Evolutionary conservation across 805 yeast species (phyloP), one percentile per base, ranked within the genome.

Genomic region (Nakazawaea populi): DNA sequence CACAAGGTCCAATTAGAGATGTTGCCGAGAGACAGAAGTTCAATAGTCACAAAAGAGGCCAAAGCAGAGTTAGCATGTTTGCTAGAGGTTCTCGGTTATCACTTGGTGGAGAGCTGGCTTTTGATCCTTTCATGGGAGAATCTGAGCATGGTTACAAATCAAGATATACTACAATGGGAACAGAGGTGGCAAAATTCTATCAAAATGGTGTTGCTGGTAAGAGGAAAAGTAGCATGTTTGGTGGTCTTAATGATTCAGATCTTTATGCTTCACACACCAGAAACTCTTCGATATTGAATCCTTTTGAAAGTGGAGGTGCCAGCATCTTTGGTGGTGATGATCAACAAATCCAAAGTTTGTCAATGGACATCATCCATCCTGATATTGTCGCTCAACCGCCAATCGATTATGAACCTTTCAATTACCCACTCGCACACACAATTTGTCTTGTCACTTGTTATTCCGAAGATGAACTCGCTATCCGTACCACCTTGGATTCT

Each of bases 371-470:
- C 14, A 76, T 86, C 52, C 88, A 83, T 58, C 87, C 90, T 9
- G 87, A 87, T 60, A 87, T 82, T 31, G 87, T 91, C 12, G 88
- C 96, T 1, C 98, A 92, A 64, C 97, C 98, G 0, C 96, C 96
- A 1, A 78, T 83, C 14, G 87, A 80, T 54, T 91, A 82, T 71
- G 91, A 87, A 73, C 98, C 99, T 4, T 89, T 77, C 67, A 86
- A 83, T 0, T 89, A 72, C 59, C 89, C 99, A 12, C 75, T 94
- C 58, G 74, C 85, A 12, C 94, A 87, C 58, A 74, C 83, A 0
- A 77, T 87, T 60, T 82, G 85, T 57, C 72, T 86, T 53, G 96
- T 94, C 8, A 94, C 99, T 1, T 92, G 97, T 62, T 94, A 94
- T 63, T 90, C 97, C 1, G 99, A 94, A 70, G 96, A 89, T 64